Base-by-base conservation (phyloP, 768 basidiomycete species). In the Mrakia hoshinonis region DNA sequence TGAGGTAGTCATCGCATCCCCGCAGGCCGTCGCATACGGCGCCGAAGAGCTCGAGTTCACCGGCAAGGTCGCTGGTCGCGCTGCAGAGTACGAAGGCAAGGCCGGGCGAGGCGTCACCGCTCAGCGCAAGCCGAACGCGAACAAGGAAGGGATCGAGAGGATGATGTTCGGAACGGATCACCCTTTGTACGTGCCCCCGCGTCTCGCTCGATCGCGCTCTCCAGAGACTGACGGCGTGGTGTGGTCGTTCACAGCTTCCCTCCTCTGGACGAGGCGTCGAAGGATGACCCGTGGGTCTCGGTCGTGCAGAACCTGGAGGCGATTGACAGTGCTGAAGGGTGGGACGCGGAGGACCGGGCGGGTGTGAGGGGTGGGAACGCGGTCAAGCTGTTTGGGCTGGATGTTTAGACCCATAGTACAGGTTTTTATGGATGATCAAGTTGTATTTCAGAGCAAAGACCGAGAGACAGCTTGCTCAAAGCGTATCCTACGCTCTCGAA, bases 301-400 rank as follows among this genome's bases (percentile, higher is more conserved):
- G 91, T 92, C 3, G 85, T 89, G 36, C 90, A 91, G 75, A 94
- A 92, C 79, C 77, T 92, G 69, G 86, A 88, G 68, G 91, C 91
- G 1, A 91, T 93, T 70, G 83, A 86, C 54, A 81, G 78, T 4
- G 87, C 89, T 11, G 79, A 83, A 58, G 85, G 85, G 11, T 90
- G 90, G 84, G 80, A 78, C 26, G 80, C 84, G 26, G 81, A 77
- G 31, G 87, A 89, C 69, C 87, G 85, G 76, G 83, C 83, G 1
- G 85, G 83, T 6, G 90, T 91, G 15, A 82, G 84, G 58, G 90
- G 89, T 12, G 81, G 81, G 47, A 93, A 92, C 76, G 92, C 91
- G 7, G 75, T 91, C 36, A 81, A 81, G 73, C 79, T 94, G 72
- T 92, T 93, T 34, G 58, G 58, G 5, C 36, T 61, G 31, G 58